Base-by-base conservation (phyloP, 495 filamentous ascomycete genomes). In the Paragyromitra xinjiangensis region DNA sequence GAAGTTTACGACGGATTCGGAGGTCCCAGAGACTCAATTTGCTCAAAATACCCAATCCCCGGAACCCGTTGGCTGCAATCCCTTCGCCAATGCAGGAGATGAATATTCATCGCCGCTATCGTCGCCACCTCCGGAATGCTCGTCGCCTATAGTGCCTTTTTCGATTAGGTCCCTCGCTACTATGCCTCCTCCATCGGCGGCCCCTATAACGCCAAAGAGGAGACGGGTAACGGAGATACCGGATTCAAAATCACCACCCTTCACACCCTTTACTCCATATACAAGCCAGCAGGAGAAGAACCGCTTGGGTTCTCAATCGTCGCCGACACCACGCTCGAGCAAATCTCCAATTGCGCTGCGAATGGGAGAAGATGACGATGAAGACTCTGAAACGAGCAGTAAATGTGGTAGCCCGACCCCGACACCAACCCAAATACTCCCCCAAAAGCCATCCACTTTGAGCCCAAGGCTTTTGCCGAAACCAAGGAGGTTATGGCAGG, bases 11-110 rank as follows among this genome's bases (percentile, higher is more conserved):
- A 34, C 14, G 37, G 50, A 51, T 8, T 58, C 26, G 7, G 78
- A 80, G 55, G 48, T 77, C 14, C 77, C 71, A 16, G 78, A 80
- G 34, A 81, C 78, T 16, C 78, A 80, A 40, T 81, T 81, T 16
- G 65, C 45, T 24, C 55, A 75, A 2, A 51, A 65, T 24, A 75
- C 65, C 3, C 77, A 80, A 40, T 66, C 67, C 5, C 74, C 45
- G 12, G 72, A 89, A 85, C 83, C 89, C 85, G 81, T 88, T 87
- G 64, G 85, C 85, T 61, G 85, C 84, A 75, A 84, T 85, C 51
- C 84, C 81, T 68, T 82, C 81, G n/a, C 22, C 45, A n/a, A 51
- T 66, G 22, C n/a, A 40, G 69, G 44, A 26, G 51, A 56, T 24
- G 64, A 39, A 6, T 56, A 68, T 76, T 68, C 71, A 11, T 65